These are phyloP conservation scores for Epichloe elymi DNA, from an alignment of 2,329 filamentous ascomycete genomes.

Conservation along the genomic window DNA sequence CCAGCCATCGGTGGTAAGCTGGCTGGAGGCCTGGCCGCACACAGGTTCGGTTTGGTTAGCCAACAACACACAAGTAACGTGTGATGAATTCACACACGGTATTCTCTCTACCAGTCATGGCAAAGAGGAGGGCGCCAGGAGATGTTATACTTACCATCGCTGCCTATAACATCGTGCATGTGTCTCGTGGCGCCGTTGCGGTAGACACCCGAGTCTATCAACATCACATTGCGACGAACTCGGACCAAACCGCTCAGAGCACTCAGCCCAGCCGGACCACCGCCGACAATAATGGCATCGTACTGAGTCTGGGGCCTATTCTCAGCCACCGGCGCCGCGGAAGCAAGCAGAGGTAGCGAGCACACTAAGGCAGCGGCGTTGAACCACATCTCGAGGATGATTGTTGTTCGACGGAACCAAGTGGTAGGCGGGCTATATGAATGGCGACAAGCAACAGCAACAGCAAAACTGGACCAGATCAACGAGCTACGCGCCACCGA, in stretches of 20 bases:
- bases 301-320: conserved; percentile 19
- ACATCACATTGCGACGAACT: conserved; percentile 38
- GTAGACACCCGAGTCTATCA: conserved; percentile 47
- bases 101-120: too few relatives aligned
- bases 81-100: neutral
- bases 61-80: neutral
- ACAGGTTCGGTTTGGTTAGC: too few relatives aligned
- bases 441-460: neutral
- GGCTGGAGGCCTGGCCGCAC: conserved; percentile 34
- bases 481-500: neutral
- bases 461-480: neutral
- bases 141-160: conserved; percentile 32
- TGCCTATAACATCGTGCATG: conserved; percentile 49
- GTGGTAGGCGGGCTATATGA: neutral
- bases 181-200: conserved; percentile 42
- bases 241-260: conserved; percentile 44
- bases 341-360: conserved; percentile 8
- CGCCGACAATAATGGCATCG: conserved; percentile 45
- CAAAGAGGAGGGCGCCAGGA: neutral
- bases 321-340: conserved; percentile 6
- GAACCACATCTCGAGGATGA: conserved; percentile 8
- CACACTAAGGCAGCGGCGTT: conserved; percentile 4
- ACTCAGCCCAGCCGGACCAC: conserved; percentile 42
- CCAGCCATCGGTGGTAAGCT: conserved; percentile 38
- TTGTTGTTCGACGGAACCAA: too few relatives aligned